Evolutionary conservation across 2,329 filamentous ascomycete species (phyloP), one percentile per base, ranked within the genome.

Genomic region (Hypoxylon sp.): DNA sequence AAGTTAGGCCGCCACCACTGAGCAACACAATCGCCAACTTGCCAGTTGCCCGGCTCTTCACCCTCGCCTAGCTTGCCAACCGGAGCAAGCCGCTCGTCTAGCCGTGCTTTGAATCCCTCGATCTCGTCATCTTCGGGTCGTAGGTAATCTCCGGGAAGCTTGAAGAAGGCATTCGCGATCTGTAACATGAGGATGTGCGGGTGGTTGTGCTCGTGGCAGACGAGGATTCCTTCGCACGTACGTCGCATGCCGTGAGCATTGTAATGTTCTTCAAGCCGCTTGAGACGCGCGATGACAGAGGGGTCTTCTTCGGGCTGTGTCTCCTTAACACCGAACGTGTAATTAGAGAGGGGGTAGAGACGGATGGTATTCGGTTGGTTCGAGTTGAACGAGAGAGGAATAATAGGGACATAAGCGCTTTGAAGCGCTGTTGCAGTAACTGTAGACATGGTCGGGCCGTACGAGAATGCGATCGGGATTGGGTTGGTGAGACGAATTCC

Each of bases 1-100:
- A 98, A 98, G 84, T 98, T 99, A 59, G 96, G 96, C 64, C 96
- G 88, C 94, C 95, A 99, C 96, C 96, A 99, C 83, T 98, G 94
- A 59, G 96, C 95, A 63, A 99, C 86, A 53, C 94, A 97, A 80
- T 98, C 96, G 74, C 93, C 94, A 74, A 99, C 90, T 80, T 97
- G 88, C 96, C 96, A 99, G 78, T 97, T 94, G 71, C 93, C 92
- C 0, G 81, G 79, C 79, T 95, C 94, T 75, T 96, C 93, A 54
- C 92, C 93, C 80, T 97, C 92, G 68, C 94, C 92, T 26, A 93
- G 90, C 53, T 91, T 91, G 59, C 94, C 94, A n/a, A 96, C 93
- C 1, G 96, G 96, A 1, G 96, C 96, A 57, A 99, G 88, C 37
- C 96, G 89, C 83, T 98, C 95, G 80, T 98, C 97, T 66, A 99